phyloP scores from a whole-genome alignment of 129 eudicot genomes.

The Saussurea involucrata region DNA sequence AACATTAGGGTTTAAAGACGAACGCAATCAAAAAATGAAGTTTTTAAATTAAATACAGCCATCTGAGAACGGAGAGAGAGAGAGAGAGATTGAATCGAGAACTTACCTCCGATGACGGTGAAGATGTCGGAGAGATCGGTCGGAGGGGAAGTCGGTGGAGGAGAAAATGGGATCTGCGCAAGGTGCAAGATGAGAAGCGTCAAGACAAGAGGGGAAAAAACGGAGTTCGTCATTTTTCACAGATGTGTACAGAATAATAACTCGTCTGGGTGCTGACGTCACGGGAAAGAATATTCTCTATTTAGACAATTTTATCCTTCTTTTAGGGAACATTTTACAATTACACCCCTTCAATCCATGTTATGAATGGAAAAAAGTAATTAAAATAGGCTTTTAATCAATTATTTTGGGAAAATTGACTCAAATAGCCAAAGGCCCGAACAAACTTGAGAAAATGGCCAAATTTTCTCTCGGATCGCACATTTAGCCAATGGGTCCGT shows the following conservation, averaged over 20 bases:
- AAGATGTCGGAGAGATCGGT: constrained; percentile 9
- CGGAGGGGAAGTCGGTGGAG: constrained; percentile 32
- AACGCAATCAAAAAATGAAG: background rate
- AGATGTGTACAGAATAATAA: background rate
- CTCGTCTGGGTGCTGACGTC: constrained; percentile 15
- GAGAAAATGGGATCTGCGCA: constrained; percentile 29
- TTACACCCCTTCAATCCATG: background rate
- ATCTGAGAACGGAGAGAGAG: background rate
- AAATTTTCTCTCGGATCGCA: no score
- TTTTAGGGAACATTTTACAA: background rate
- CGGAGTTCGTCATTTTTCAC: constrained; percentile 12
- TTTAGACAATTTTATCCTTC: constrained; percentile 13
- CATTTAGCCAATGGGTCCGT: no score
- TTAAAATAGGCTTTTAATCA: background rate
- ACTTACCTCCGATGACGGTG: constrained; percentile 33
- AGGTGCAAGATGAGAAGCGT: background rate
- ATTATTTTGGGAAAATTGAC: no score
- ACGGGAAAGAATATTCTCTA: constrained; percentile 15
- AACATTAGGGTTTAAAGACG: constrained; percentile 14
- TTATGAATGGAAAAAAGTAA: background rate
- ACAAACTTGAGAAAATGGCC: no score
- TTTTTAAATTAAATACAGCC: background rate
- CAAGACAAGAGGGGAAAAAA: background rate
- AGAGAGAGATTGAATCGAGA: background rate
- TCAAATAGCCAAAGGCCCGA: no score